Base-by-base conservation (phyloP, 495 filamentous ascomycete genomes). In the Podospora bellae-mahoneyi region DNA sequence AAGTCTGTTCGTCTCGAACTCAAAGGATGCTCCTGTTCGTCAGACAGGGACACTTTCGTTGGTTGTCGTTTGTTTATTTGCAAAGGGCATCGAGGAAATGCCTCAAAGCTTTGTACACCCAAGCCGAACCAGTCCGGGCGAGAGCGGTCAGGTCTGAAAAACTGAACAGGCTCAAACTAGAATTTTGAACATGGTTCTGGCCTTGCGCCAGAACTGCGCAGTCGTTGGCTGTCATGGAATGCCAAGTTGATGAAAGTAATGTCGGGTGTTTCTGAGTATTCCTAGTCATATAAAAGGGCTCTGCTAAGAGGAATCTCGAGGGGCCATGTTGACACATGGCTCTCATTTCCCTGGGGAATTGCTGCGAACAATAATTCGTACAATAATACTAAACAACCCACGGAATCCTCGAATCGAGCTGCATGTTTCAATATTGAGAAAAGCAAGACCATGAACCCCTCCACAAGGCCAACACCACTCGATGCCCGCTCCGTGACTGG, bases 271-370 rank as follows among this genome's bases (percentile, higher is more conserved):
- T 48, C 39, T 48, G 39, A 48, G 15, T 48, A 13, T 48, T 48
- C 39, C 39, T 48, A 48, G 39, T 48, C 39, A 18, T 48, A 48
- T 48, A 48, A 16, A 48, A 48, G 13, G 13, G 39, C 15, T 48
- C 15, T 48, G 39, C 15, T 48, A 48, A 48, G 39, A 18, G 39
- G 39, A 48, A 48, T 48, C 39, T 58, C 13, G 5, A 9, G 19
- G 55, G 55, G 55, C 55, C 55, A 19, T n/a, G 55, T 58, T 19
- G 55, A 58, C 55, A 58, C 55, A 26, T 15, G 39, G 55, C 18
- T 58, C 55, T 58, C 55, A 58, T 58, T 26, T 58, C 55, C 55
- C 39, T 16, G 39, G 39, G 39, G 39, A 48, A 48, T 48, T 48
- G 9, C 39, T 48, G 39, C 3, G 39, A 48, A 48, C 15, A 48